Evolutionary conservation across 2,329 filamentous ascomycete genomes (phyloP), one percentile per base, ranked within the genome.

Genomic region (Byssothecium circinans): DNA sequence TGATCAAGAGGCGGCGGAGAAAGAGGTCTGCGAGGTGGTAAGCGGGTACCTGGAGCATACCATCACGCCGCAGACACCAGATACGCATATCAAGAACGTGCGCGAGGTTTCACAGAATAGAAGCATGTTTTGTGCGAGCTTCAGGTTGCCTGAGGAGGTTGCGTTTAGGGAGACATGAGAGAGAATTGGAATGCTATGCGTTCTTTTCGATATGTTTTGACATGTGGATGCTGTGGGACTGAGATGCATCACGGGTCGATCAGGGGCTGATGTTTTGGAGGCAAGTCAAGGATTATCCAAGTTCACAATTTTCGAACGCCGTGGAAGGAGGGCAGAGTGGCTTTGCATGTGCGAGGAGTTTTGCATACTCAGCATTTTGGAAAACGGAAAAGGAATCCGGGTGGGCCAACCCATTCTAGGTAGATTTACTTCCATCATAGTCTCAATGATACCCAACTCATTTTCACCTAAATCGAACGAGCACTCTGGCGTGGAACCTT

Each of bases 101-200:
- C 81, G 94, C 55, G 85, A 95, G 58, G 94, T 99, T 45, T 89
- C 91, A 49, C 94, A 94, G 4, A 87, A 89, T 64, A 99, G 99
- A 79, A 83, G 87, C 66, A 96, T 96, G 91, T 97, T 92, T 71
- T 97, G 94, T 70, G 92, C 90, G 23, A 95, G 85, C 58, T 97
- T 99, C 73, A 83, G 91, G 53, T 68, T 99, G 50, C 94, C 94
- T 2, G 73, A 77, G 27, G 84, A 89, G 60, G 89, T 96, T 5
- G 94, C 91, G 12, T 96, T 96, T 74, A 78, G 81, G 34, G 29
- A 58, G 43, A 4, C 15, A 19, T 20, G 15, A 14, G 19, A 5
- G n/a, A 5, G 8, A 36, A 4, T 18, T 18, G 17, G 15, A 7
- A 4, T 19, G n/a, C 5, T 11, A 36, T 5, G 19, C 6, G 34